Percentiles rank a stretch among this genome's conserved stretches.
phyloP scores from a whole-genome alignment of 768 basidiomycete species.

The Suillus tomentosus region DNA sequence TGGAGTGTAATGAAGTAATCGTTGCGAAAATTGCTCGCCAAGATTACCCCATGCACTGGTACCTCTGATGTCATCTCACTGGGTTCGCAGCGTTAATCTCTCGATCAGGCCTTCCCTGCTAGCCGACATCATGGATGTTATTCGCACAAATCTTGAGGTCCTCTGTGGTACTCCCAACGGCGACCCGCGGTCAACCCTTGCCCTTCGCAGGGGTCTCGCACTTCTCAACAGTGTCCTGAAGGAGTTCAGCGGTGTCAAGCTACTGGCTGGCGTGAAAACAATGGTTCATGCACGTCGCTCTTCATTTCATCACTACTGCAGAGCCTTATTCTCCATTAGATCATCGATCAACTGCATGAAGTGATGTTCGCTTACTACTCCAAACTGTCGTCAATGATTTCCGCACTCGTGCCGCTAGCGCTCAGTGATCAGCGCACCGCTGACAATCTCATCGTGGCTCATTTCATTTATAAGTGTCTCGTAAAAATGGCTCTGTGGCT shows the following conservation, averaged over 20 bases:
- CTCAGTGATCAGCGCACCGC: constrained; percentile 40
- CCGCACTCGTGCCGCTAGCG: constrained; percentile 35
- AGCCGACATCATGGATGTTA: constrained; percentile 48
- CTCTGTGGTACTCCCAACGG: constrained; percentile 46
- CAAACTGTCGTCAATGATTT: constrained; percentile 43
- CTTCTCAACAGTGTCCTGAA: constrained; percentile 68
- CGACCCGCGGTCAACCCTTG: constrained; percentile 47
- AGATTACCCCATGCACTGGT: constrained; percentile 80
- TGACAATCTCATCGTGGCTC: constrained; percentile 55
- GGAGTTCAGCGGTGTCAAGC: constrained; percentile 70
- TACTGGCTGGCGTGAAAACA: constrained; percentile 64
- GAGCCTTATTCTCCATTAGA: constrained; percentile 17
- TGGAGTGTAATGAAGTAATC: constrained; percentile 74
- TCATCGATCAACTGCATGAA: constrained; percentile 42
- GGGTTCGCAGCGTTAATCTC: constrained; percentile 9
- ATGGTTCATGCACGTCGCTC: constrained; percentile 57
- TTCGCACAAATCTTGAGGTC: constrained; percentile 54
- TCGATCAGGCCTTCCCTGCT: constrained; percentile 29
- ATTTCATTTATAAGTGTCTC: constrained; percentile 76
- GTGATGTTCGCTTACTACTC: constrained; percentile 66
- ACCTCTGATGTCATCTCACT: constrained; percentile 20
- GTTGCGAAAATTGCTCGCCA: constrained; percentile 75
- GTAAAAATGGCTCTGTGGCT: constrained; percentile 71
- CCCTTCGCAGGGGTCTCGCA: constrained; percentile 61
- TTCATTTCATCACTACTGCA: constrained; percentile 1